Evolutionary conservation across 306 rosid species (phyloP), one percentile per base, ranked within the genome.

Genomic region (Malus sylvestris): DNA sequence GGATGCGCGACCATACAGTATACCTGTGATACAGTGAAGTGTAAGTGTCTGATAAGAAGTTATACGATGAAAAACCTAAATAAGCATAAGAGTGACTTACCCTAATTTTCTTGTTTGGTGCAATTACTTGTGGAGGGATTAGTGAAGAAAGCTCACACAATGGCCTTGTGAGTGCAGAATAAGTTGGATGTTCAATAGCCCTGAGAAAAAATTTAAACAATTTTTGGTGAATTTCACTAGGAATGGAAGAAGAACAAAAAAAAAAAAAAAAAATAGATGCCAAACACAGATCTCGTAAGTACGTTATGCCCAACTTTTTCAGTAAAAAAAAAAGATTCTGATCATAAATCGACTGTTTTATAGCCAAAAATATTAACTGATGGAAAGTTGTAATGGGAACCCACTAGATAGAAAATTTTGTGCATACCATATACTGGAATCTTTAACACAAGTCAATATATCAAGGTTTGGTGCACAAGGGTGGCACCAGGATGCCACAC

Each of bases 381-480:
- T 15, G 7, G 16, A 27, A 46, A 33, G 8, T 25, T 76, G 8
- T 35, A 66, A 76, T 44, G 44, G 42, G 55, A 53, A 25, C 23
- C 52, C 52, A 76, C 55, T 53, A 25, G 19, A 49, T 33, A 49
- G 46, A 67, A 79, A 58, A 69, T 23, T 53, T 19, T 55, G 23
- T 29, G 9, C 81, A 78, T 85, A 92, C 97, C 97, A 92, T 82
- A 92, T 88, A 85, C 92, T 97, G 76, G 99, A 96, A 88, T 96
- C 99, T 83, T 96, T 96, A 74, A 92, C 98, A 51, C 99, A 96
- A 51, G 99, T 96, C 79, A 96, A 79, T 79, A 96, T 96, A 87
- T 96, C 98, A 75, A 96, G 99, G 86, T 91, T 96, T 75, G 99
- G 99, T 60, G 97, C 98, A 82, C 99, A 92, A 75, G 99, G 99